phyloP scores from a whole-genome alignment of 139 green algal genomes.

The Pseudopediastrum boryanum region DNA sequence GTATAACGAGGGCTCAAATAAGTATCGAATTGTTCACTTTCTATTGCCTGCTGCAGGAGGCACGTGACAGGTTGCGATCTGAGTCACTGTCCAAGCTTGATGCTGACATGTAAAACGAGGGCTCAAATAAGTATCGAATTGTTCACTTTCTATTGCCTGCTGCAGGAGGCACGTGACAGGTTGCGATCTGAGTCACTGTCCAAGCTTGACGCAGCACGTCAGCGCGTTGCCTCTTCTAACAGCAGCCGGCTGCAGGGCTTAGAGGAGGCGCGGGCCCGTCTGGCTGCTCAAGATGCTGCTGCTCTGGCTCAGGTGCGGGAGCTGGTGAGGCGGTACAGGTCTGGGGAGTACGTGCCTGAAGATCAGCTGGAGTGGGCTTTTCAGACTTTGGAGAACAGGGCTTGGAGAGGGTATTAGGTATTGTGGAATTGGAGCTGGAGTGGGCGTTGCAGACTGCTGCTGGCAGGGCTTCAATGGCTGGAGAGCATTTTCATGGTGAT shows the following conservation, averaged over 20 bases:
- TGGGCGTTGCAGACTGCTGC: too few species aligned
- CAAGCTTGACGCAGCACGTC: background rate
- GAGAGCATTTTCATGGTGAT: too few species aligned
- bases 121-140: background rate
- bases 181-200: background rate
- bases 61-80: background rate
- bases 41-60: too few species aligned
- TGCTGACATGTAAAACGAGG: too few species aligned
- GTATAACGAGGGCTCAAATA: too few species aligned
- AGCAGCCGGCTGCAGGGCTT: slow-evolving; percentile 22
- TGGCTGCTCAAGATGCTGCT: slow-evolving; percentile 14
- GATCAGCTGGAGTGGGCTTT: slow-evolving; percentile 63
- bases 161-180: background rate
- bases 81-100: background rate
- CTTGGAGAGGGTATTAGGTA: slow-evolving; percentile 26
- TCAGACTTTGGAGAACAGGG: slow-evolving; percentile 48
- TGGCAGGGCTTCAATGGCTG: too few species aligned
- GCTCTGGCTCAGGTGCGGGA: slow-evolving; percentile 24
- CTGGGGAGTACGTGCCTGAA: slow-evolving; percentile 53
- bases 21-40: background rate
- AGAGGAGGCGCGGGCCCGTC: slow-evolving; percentile 28
- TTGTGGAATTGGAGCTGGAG: too few species aligned
- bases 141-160: too few species aligned
- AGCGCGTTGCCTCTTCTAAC: background rate
- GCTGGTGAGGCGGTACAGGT: slow-evolving; percentile 50